These are phyloP conservation scores for Boehmeria nivea DNA, from an alignment of 306 rosid species.

Conservation along the genomic window DNA sequence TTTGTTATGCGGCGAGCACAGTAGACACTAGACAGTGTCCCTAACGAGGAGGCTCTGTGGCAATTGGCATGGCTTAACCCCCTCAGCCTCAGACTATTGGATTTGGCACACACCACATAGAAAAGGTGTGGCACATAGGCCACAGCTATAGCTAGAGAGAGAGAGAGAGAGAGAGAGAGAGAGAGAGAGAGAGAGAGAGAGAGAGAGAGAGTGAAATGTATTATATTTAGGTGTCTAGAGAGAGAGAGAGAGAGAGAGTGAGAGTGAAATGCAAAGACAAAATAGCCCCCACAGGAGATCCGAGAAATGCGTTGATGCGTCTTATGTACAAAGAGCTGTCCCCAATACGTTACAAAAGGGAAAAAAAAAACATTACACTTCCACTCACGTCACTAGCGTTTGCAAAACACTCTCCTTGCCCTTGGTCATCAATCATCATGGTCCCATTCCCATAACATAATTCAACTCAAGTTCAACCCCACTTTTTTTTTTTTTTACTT, in stretches of 20 bases:
- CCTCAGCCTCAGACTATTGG: too few relatives aligned
- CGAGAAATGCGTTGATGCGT: conserved; percentile 22
- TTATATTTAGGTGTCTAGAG: neutral
- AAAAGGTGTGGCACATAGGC: neutral
- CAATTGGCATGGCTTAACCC: neutral
- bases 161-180: too few relatives aligned
- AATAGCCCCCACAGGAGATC: conserved; percentile 19
- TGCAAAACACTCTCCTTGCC: neutral
- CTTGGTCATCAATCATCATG: too few relatives aligned
- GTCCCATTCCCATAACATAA: neutral
- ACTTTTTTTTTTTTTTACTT: too few relatives aligned
- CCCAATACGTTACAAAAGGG: neutral
- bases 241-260: conserved; percentile 13
- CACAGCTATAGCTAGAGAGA: too few relatives aligned
- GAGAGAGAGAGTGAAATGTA: neutral
- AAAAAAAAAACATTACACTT: neutral
- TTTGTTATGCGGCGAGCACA: neutral
- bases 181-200: too few relatives aligned
- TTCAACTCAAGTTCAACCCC: neutral
- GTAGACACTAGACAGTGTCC: neutral
- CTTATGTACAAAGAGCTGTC: conserved; percentile 8
- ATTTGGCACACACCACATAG: conserved; percentile 8
- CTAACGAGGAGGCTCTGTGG: conserved; percentile 6
- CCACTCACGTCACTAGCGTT: neutral
- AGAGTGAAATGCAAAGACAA: conserved; percentile 15